These are phyloP conservation scores for Bretschneidera sinensis DNA, from an alignment of 345 rosid species.

Conservation along the genomic window DNA sequence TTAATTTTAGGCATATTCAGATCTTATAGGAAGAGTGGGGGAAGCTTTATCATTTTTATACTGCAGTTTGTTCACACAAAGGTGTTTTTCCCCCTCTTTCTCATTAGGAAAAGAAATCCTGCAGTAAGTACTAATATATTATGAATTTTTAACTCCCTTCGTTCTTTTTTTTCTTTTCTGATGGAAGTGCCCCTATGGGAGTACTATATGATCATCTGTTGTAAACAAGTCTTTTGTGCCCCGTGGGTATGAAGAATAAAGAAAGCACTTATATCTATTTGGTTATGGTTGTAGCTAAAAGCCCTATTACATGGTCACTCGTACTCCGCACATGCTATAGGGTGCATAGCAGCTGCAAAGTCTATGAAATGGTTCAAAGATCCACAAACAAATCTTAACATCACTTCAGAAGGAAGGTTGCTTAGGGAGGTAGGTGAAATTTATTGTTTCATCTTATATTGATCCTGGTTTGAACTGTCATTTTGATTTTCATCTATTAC, in stretches of 20 bases:
- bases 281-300: conserved; percentile 54
- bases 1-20: not conserved
- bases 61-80: not conserved
- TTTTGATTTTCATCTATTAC: not conserved
- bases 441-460: not conserved
- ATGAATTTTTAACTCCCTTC: not conserved
- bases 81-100: not conserved
- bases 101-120: not conserved
- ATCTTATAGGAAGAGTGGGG: not conserved
- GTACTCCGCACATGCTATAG: conserved; percentile 91
- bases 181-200: not conserved
- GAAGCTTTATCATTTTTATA: not conserved
- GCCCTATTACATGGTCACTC: conserved; percentile 98
- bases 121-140: not conserved
- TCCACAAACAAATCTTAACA: conserved; percentile 65
- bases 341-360: conserved; percentile 81
- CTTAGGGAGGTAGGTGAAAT: conserved; percentile 64
- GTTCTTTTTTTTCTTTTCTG: not conserved
- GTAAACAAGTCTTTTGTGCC: not conserved
- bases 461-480: not conserved
- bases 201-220: not conserved
- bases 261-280: conserved; percentile 9
- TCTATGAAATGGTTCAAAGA: conserved; percentile 85
- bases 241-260: not conserved
- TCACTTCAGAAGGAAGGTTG: conserved; percentile 37